Base-by-base conservation (phyloP, 805 yeast genomes). In the Candida koratica region DNA sequence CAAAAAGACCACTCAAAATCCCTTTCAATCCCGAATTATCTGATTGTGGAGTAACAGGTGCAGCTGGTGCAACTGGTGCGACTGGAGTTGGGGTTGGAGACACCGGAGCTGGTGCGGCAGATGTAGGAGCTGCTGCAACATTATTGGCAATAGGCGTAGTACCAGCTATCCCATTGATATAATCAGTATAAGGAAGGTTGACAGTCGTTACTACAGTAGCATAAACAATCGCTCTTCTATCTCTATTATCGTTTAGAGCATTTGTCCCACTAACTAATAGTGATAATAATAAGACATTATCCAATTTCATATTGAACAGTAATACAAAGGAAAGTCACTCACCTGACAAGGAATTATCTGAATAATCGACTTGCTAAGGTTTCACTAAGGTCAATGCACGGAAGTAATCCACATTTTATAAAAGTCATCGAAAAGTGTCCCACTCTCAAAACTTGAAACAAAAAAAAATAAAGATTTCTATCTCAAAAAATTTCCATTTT, bases 401-500 rank as follows among this genome's bases (percentile, higher is more conserved):
- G 32, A 18, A 20, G 25, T 18, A 14, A 4, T 8, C 17, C 4
- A 20, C 32, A 19, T 29, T 29, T 29, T 29, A 29, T 29, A 32
- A 32, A 32, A 24, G 13, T 4, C 4, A 10, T 5, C 22, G n/a
- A 22, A 32, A 32, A 32, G 27, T 24, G 34, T 22, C 22, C 22
- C 27, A 32, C 34, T 15, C 17, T 12, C 17, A 10, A 29, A 34
- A 17, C 12, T 13, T 35, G 37, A 34, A 34, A 34, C 37, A 12
- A 19, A 20, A 4, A 13, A 27, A 34, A 26, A 31, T 9, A 14
- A 15, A 16, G 17, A 6, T 4, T 10, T 11, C 6, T 11, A 36
- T 36, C 45, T 32, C 13, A 20, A 27, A 31, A 38, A 43, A 42
- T 44, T 49, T 24, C 55, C 53, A 29, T 28, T 40, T 45, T 40